These are phyloP conservation scores for Naganishia cerealis DNA, from an alignment of 1,284 basidiomycete genomes.

Conservation along the genomic window DNA sequence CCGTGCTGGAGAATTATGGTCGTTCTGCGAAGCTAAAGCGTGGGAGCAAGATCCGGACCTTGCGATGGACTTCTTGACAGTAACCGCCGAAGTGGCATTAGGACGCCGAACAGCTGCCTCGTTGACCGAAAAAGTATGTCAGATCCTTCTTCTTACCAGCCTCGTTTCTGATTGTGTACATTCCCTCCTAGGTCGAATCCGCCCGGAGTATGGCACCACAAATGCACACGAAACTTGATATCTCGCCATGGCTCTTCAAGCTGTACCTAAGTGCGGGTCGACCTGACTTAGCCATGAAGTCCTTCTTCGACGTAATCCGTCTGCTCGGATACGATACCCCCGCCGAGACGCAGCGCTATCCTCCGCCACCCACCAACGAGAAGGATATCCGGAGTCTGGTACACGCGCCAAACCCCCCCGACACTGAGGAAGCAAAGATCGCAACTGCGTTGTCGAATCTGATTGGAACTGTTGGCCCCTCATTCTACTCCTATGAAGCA, in stretches of 20 bases:
- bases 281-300: constrained; percentile 14
- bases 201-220: constrained; percentile 11
- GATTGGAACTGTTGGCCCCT: constrained; percentile 2
- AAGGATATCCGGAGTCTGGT: constrained; percentile 1
- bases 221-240: constrained; percentile 16
- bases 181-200: not conserved
- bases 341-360: not conserved
- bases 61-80: constrained; percentile 15
- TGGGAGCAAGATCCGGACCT: constrained; percentile 22
- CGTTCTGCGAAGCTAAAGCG: not conserved
- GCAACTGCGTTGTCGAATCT: constrained; percentile 19
- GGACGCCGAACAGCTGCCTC: constrained; percentile 20
- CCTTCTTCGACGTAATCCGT: constrained; percentile 16
- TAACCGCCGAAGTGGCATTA: constrained; percentile 22
- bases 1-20: constrained; percentile 5
- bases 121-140: constrained; percentile 10
- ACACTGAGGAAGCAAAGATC: constrained; percentile 16
- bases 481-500: constrained; percentile 18
- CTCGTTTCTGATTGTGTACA: not conserved
- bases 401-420: not conserved
- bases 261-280: constrained; percentile 14
- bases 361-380: constrained; percentile 3
- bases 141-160: not conserved
- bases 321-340: constrained; percentile 23
- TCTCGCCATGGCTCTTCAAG: constrained; percentile 27